Evolutionary conservation across 2,329 filamentous ascomycete species (phyloP).

Genomic region (Aspergillus neotritici): DNA sequence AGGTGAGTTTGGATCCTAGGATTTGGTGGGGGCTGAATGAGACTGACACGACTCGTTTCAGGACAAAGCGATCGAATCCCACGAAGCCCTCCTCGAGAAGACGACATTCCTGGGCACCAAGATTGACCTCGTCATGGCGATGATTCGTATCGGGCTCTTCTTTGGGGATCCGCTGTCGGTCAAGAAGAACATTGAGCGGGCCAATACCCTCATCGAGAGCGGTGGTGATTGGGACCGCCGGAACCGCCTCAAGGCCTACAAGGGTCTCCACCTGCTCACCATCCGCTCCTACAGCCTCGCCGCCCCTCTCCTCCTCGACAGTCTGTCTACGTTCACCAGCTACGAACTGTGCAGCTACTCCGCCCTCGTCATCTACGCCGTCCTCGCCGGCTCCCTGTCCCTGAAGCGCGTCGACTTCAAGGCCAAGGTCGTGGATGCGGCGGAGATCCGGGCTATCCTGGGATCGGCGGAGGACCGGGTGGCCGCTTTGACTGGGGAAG

Average conservation of each 20-base stretch:
- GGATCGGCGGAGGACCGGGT: slow-evolving; percentile 85
- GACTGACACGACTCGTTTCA: slow-evolving; percentile 33
- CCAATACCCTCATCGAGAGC: slow-evolving; percentile 82
- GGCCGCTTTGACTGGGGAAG: slow-evolving; percentile 69
- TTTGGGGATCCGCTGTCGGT: slow-evolving; percentile 89
- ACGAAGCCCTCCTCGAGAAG: slow-evolving; percentile 92
- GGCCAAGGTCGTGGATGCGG: slow-evolving; percentile 95
- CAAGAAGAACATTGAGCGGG: slow-evolving; percentile 89
- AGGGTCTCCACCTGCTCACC: slow-evolving; percentile 87
- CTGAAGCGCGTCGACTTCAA: slow-evolving; percentile 98
- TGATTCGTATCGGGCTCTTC: slow-evolving; percentile 92
- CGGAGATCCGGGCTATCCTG: slow-evolving; percentile 95
- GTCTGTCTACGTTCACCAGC: slow-evolving; percentile 94
- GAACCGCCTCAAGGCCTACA: slow-evolving; percentile 97
- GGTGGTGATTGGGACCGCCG: slow-evolving; percentile 98
- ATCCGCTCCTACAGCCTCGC: slow-evolving; percentile 84
- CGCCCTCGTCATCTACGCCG: slow-evolving; percentile 87
- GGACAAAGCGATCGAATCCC: slow-evolving; percentile 90
- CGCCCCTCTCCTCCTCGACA: slow-evolving; percentile 90
- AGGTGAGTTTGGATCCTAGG: slow-evolving; percentile 51
- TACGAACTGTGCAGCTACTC: slow-evolving; percentile 98
- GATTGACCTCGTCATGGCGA: slow-evolving; percentile 93
- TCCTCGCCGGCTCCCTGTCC: slow-evolving; percentile 87
- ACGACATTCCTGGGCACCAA: slow-evolving; percentile 95
- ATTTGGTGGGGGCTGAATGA: neutral